A percentile compares a stretch with the other conserved stretches of the same genome.
These are phyloP conservation scores for Orbilia blumenaviensis DNA, from an alignment of 2,329 filamentous ascomycete genomes.

Conservation along the genomic window DNA sequence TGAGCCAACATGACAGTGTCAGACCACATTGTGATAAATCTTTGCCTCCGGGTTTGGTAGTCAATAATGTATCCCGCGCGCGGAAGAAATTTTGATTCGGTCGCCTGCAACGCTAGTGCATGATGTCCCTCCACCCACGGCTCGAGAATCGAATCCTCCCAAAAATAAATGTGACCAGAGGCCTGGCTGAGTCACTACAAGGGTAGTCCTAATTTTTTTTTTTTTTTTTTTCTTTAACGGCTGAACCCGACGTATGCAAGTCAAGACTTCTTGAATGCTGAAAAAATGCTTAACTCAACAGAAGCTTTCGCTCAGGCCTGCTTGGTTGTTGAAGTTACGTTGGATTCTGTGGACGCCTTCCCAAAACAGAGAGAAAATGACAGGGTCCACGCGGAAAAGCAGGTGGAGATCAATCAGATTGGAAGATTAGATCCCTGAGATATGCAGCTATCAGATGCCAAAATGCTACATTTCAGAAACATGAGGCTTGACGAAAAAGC, in stretches of 20 bases:
- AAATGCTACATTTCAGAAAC: neutral
- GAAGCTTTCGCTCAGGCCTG: conserved; percentile 36
- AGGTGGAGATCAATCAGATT: conserved; percentile 30
- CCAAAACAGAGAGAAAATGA: neutral
- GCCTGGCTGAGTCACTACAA: neutral
- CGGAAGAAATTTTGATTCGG: neutral
- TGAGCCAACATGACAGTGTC: neutral
- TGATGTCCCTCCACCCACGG: neutral
- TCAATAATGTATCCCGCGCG: too few relatives aligned
- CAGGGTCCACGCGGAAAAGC: conserved; percentile 3
- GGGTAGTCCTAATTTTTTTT: neutral
- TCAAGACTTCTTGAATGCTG: neutral
- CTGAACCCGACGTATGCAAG: conserved; percentile 20
- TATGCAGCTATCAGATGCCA: conserved; percentile 31
- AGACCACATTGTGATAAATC: neutral
- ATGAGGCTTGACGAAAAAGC: neutral
- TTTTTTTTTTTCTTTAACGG: too few relatives aligned
- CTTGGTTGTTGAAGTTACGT: conserved; percentile 32
- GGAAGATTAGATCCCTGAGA: conserved; percentile 14
- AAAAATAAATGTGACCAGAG: neutral
- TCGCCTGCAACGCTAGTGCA: neutral
- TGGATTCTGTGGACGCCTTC: conserved; percentile 12
- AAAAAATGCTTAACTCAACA: conserved; percentile 30
- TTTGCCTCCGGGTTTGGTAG: neutral
- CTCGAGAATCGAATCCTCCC: neutral